Base-by-base conservation (phyloP, 192 early-diverging fungal species). In the Glomus cerebriforme region DNA sequence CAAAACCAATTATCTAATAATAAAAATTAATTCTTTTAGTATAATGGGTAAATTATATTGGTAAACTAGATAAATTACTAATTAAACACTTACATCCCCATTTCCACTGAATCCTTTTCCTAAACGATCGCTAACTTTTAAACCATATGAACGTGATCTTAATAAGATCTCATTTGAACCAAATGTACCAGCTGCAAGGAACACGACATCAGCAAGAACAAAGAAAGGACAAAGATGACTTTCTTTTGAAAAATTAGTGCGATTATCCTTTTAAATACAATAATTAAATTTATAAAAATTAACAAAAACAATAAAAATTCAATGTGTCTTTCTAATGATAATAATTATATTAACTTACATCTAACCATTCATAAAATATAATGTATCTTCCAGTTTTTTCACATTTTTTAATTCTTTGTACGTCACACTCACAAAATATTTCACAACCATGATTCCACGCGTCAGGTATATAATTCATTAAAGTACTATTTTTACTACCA, bases 401-500 rank as follows among this genome's bases (percentile, higher is more conserved):
- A 24, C 75, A 34, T 59, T 76, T 75, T 45, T 84, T 82, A 32
- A 86, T 80, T 31, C 83, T 73, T 45, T 81, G 58, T n/a, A 86
- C 85, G 27, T 79, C 71, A 68, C 79, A 73, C 35, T 37, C 58
- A 47, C 81, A 82, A 69, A 84, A 86, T 59, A 86, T 86, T 72
- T 86, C 85, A 31, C 81, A 82, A 15, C 85, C 85, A 54, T 86
- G 83, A 77, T 86, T 86, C 85, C 85, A 86, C 10, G 85, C 85
- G 37, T 86, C 85, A 17, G 85, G 81, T 22, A 86, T 83, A 47
- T 86, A 86, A 75, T 82, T 86, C 79, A 86, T 78, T n/a, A 86
- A 60, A 2, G 83, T 86, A 12, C 74, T 81, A 66, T 84, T 86
- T 66, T 86, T 86, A 76, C 83, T 85, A 65, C 85, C 83, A 62